A percentile compares a stretch with the other conserved stretches of the same genome.
phyloP scores from a whole-genome alignment of 345 rosid species.

The thale cress (Arabidopsis thaliana) region TAIR10.1 NC_003071.7:9069501-9070000 shows the following conservation, averaged over 20 bases:
- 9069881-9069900: slow-evolving; percentile 86
- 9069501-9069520: slow-evolving; percentile 3
- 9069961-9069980: slow-evolving; percentile 13
- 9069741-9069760: slow-evolving; percentile 80
- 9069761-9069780: slow-evolving; percentile 77
- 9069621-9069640: neutral
- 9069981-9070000: slow-evolving; percentile 75
- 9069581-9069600: slow-evolving; percentile 87
- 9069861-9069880: slow-evolving; percentile 82
- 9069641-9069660: neutral
- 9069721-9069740: slow-evolving; percentile 92
- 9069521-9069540: slow-evolving; percentile 89
- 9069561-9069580: slow-evolving; percentile 85
- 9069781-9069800: slow-evolving; percentile 93
- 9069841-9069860: slow-evolving; percentile 79
- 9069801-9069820: slow-evolving; percentile 83
- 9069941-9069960: neutral
- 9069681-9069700: neutral
- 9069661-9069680: neutral
- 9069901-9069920: slow-evolving; percentile 82
- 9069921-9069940: neutral
- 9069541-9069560: slow-evolving; percentile 74
- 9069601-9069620: slow-evolving; percentile 60
- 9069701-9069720: slow-evolving; percentile 74
- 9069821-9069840: slow-evolving; percentile 90